Evolutionary conservation across 1,139 yeast genomes (phyloP).

Genomic region (Taiozyma sp.): DNA sequence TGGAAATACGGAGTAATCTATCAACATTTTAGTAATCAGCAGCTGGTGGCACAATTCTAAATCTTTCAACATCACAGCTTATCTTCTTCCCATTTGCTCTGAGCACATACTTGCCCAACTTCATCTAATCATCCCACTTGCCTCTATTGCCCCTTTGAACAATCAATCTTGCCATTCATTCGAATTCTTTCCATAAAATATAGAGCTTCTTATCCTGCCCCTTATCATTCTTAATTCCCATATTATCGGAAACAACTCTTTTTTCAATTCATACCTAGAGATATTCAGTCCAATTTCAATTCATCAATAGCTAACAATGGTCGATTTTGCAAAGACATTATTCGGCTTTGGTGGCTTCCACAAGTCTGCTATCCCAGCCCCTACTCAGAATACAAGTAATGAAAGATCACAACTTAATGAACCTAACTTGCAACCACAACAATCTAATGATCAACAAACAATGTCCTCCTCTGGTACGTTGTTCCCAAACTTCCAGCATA

Average conservation of each 20-base stretch:
- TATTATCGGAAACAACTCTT: too few species aligned
- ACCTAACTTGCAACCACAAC: constrained; percentile 2
- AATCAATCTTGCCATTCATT: not conserved
- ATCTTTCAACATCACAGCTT: not conserved
- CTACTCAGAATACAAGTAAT: constrained; percentile 2
- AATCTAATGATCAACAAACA: constrained; percentile 1
- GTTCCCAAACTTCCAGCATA: constrained; percentile 33
- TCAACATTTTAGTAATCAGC: not conserved
- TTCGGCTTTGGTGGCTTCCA: constrained; percentile 53
- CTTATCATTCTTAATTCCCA: not conserved
- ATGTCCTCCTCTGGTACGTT: constrained; percentile 3
- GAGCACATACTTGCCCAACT: not conserved
- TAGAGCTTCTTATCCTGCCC: not conserved
- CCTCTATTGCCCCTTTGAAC: not conserved
- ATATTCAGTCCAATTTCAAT: not conserved
- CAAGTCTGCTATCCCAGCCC: constrained; percentile 16
- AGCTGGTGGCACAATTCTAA: not conserved
- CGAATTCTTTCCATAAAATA: not conserved
- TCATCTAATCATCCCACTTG: not conserved
- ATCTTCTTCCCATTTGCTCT: not conserved
- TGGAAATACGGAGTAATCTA: too few species aligned
- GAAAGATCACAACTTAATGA: constrained; percentile 6
- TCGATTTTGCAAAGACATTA: constrained; percentile 59
- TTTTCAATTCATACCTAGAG: not conserved
- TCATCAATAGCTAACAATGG: constrained; percentile 33